Evolutionary conservation across 306 rosid genomes (phyloP).

Genomic region (Quercus robur): DNA sequence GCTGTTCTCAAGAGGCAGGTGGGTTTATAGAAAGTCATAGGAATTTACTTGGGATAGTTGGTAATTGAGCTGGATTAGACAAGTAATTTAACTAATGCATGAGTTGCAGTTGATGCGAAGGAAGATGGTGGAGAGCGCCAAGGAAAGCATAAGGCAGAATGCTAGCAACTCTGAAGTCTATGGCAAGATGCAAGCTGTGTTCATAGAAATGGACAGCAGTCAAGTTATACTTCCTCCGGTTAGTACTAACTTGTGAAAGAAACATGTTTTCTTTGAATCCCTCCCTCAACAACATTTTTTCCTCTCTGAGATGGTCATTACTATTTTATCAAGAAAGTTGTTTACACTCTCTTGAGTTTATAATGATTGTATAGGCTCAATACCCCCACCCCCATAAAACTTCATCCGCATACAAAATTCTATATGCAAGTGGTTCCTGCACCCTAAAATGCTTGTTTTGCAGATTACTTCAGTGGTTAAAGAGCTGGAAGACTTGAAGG

Average conservation of each 20-base stretch:
- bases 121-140: slow-evolving; percentile 81
- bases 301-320: neutral
- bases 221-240: slow-evolving; percentile 35
- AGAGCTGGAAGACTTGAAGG: slow-evolving; percentile 74
- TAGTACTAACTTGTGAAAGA: neutral
- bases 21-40: neutral
- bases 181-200: slow-evolving; percentile 78
- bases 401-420: neutral
- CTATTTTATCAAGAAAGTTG: neutral
- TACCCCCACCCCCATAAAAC: neutral
- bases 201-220: slow-evolving; percentile 68
- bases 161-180: slow-evolving; percentile 76
- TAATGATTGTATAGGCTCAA: neutral
- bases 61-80: slow-evolving; percentile 6
- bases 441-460: slow-evolving; percentile 20
- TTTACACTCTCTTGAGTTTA: neutral
- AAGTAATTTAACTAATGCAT: neutral
- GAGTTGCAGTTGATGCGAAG: slow-evolving; percentile 51
- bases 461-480: slow-evolving; percentile 51
- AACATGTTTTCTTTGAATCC: neutral
- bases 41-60: neutral
- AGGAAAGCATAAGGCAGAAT: slow-evolving; percentile 62
- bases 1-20: slow-evolving; percentile 82
- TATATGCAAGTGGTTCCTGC: neutral
- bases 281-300: neutral